A percentile compares a stretch with the other conserved stretches of the same genome.
These are phyloP conservation scores for Eleusine indica DNA, from an alignment of 176 grass and related monocot species.

Conservation along the genomic window DNA sequence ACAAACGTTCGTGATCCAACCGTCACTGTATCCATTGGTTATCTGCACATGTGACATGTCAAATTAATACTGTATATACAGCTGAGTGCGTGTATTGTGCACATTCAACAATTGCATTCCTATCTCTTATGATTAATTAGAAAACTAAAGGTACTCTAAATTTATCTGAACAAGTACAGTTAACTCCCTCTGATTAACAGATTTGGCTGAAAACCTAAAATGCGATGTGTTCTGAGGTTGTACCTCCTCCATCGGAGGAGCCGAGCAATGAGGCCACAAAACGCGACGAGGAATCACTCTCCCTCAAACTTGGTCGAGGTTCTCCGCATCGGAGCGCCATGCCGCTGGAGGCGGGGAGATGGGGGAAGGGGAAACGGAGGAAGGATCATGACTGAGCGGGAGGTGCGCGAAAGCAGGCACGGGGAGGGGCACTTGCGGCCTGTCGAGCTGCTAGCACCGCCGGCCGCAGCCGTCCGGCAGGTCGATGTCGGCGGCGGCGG, in stretches of 20 bases:
- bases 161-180: background rate
- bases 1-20: background rate
- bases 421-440: background rate
- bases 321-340: background rate
- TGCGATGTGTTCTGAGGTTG: background rate
- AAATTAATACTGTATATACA: background rate
- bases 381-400: background rate
- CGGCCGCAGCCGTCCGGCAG: background rate
- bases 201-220: background rate
- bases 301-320: background rate
- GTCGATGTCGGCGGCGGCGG: background rate
- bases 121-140: background rate
- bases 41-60: constrained; percentile 7
- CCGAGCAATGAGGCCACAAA: no score
- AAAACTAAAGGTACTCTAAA: background rate
- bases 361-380: background rate
- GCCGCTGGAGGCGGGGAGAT: background rate
- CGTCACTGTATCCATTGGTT: background rate
- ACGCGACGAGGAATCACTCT: no score
- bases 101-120: constrained; percentile 23
- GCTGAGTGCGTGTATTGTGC: background rate
- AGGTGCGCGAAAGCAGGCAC: background rate
- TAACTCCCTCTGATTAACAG: background rate
- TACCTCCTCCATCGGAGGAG: background rate
- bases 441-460: background rate